Evolutionary conservation across 768 basidiomycete genomes (phyloP).

Genomic region (Lactarius sanguifluus): DNA sequence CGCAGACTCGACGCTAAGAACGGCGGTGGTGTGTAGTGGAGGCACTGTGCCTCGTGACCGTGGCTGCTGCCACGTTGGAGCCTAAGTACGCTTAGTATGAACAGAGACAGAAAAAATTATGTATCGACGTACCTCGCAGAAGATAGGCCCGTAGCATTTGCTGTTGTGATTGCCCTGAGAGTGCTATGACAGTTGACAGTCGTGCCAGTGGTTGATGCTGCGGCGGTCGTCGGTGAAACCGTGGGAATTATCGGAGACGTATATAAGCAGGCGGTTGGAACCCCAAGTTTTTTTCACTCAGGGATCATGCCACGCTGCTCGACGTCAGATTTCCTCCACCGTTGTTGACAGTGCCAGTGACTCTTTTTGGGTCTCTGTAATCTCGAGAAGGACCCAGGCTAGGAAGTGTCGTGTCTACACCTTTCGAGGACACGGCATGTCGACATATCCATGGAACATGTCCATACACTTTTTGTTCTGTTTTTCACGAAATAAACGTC

Average conservation of each 20-base stretch:
- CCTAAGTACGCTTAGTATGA: constrained; percentile 30
- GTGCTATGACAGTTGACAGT: neutral
- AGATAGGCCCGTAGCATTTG: constrained; percentile 23
- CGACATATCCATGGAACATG: constrained; percentile 58
- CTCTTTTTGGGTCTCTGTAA: constrained; percentile 49
- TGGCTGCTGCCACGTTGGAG: constrained; percentile 44
- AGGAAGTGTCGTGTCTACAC: constrained; percentile 64
- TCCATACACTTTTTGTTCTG: neutral
- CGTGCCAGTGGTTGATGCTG: neutral
- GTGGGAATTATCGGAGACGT: constrained; percentile 41
- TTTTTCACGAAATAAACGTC: neutral
- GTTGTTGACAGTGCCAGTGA: constrained; percentile 67
- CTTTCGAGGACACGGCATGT: constrained; percentile 58
- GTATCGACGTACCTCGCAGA: constrained; percentile 32
- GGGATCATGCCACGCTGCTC: constrained; percentile 67
- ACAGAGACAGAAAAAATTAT: neutral
- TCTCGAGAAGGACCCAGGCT: constrained; percentile 58
- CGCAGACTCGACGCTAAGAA: constrained; percentile 35
- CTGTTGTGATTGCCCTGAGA: constrained; percentile 17
- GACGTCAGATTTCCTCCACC: constrained; percentile 49
- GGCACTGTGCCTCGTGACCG: constrained; percentile 36
- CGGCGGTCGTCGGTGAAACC: constrained; percentile 25
- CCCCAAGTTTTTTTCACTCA: constrained; percentile 34
- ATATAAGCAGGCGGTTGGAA: constrained; percentile 30
- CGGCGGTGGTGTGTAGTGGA: constrained; percentile 51